Percentiles rank a stretch among this genome's conserved stretches.
Conservation (phyloP, 208 protist species). For the Acanthamoeba triangularis region DNA sequence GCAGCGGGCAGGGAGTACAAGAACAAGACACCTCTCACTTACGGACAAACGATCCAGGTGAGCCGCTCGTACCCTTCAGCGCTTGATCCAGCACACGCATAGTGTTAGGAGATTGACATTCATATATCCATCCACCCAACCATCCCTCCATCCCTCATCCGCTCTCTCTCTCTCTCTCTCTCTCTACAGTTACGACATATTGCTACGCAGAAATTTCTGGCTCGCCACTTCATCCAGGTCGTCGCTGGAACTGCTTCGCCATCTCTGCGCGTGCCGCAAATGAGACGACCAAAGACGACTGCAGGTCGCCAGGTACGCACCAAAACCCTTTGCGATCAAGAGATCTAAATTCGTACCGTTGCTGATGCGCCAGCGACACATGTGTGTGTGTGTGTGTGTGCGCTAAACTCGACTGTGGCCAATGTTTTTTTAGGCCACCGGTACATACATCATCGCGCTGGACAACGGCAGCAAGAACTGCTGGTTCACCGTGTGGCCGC, state of each 20-base stretch:
- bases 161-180: background rate
- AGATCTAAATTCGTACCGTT: background rate
- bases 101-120: background rate
- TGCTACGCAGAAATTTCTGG: conserved; percentile 64
- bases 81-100: background rate
- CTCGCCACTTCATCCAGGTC: conserved; percentile 12
- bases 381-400: too few species aligned
- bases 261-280: background rate
- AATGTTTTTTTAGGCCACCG: background rate
- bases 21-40: conserved; percentile 61
- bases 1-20: conserved; percentile 34
- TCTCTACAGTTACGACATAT: conserved; percentile 25
- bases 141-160: background rate
- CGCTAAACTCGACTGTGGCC: too few species aligned
- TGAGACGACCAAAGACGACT: background rate
- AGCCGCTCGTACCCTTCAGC: background rate
- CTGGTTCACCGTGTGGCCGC: conserved; percentile 73
- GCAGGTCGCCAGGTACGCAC: background rate
- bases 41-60: conserved; percentile 72
- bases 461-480: conserved; percentile 76
- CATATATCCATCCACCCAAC: background rate
- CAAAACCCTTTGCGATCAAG: too few species aligned
- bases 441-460: conserved; percentile 62
- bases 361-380: too few species aligned
- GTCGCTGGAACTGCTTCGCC: background rate